phyloP scores from a whole-genome alignment of 2,329 filamentous ascomycete genomes.

The Knufia petricola region DNA sequence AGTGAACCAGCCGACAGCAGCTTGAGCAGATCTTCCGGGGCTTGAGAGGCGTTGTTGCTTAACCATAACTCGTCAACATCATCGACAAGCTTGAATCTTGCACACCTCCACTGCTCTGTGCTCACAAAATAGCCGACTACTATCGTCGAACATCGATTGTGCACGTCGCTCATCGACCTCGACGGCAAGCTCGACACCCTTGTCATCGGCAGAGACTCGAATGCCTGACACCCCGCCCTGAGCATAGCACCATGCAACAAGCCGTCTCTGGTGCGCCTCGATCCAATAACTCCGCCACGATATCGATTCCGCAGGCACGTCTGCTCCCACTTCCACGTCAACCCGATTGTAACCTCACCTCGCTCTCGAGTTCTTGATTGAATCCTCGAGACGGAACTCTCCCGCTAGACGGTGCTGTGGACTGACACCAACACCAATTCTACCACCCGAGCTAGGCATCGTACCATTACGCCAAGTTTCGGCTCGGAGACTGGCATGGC shows the following conservation, averaged over 20 bases:
- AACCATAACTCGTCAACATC: neutral
- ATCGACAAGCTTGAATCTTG: neutral
- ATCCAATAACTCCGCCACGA: neutral
- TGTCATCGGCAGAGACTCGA: slow-evolving; percentile 5
- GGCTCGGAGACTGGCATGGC: neutral
- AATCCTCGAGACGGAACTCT: neutral
- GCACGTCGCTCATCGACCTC: neutral
- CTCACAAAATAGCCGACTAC: neutral
- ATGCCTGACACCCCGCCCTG: slow-evolving; percentile 2
- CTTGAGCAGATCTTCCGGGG: neutral
- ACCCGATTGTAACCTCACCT: neutral
- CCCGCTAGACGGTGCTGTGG: neutral
- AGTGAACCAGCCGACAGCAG: slow-evolving; percentile 1
- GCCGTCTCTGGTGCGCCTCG: slow-evolving; percentile 3
- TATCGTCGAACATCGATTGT: neutral
- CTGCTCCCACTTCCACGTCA: neutral
- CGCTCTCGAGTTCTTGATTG: slow-evolving; percentile 4
- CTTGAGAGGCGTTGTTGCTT: neutral
- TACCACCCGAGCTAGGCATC: neutral
- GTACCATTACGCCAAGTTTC: slow-evolving; percentile 3
- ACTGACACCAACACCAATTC: neutral
- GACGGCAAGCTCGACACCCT: too few species aligned
- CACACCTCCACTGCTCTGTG: neutral
- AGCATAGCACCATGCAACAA: slow-evolving; percentile 8
- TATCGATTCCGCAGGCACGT: neutral